Base-by-base conservation (phyloP, 2,329 filamentous ascomycete species). In the Alternaria brassicae region DNA sequence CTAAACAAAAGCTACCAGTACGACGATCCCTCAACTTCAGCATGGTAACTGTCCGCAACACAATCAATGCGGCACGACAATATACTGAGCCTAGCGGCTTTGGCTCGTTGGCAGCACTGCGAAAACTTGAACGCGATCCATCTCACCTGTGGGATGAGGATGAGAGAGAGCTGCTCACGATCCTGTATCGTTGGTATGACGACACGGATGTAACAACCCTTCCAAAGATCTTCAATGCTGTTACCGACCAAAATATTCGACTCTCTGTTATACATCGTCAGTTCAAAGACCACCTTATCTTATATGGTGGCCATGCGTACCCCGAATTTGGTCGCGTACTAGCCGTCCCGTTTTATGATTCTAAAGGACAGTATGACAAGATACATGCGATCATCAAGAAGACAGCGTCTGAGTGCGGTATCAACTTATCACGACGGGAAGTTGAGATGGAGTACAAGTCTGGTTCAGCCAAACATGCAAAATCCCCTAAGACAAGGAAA, bases 111-210 rank as follows among this genome's bases (percentile, higher is more conserved):
- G 32, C 30, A 13, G 21, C 53, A 10, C 17, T 58, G 0, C 27
- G 19, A 2, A 45, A 27, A 1, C 5, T 58, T 1, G 49, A 50
- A 6, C n/a, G 44, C 2, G 27, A 51, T 8, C 25, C 41, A 1
- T 6, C 27, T n/a, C 47, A 62, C 5, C 2, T 6, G 0, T 70
- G 65, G 62, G 28, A 53, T 0, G 28, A 48, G 1, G 53, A 62
- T 1, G 61, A 68, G 6, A 21, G 61, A 6, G 50, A 56, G 8
- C 48, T 70, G 0, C 21, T 70, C 0, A 58, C 57, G 0, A 32
- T 65, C 0, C 8, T 71, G 0, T 60, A 59, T 3, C 45, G 67
- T 10, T 71, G 60, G 48, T 68, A 62, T 4, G 9, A 19, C 0
- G 15, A 39, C 15, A 3, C 42, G 0, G 13, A 21, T 1, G 15